A percentile compares a stretch with the other conserved stretches of the same genome.
Conservation (phyloP, 306 rosid genomes). For the Inga oerstediana region DNA sequence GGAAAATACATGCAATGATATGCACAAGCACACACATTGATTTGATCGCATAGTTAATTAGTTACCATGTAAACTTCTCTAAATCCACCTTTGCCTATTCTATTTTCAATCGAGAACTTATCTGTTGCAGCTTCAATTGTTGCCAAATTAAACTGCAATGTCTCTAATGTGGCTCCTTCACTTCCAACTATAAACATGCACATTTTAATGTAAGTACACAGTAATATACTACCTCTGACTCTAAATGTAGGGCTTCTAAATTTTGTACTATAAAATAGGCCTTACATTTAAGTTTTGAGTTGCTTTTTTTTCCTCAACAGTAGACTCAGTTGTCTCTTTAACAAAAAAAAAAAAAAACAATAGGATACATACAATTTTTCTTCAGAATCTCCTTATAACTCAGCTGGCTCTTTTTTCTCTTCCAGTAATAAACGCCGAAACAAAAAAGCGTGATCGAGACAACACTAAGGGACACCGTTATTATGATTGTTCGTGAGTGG, state of each 20-base stretch:
- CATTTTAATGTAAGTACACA: neutral
- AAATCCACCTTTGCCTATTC: neutral
- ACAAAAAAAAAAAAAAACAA: neutral
- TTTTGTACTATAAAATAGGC: too few relatives aligned
- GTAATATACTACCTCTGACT: neutral
- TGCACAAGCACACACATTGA: neutral
- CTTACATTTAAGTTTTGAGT: too few relatives aligned
- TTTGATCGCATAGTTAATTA: neutral
- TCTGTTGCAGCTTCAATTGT: too few relatives aligned
- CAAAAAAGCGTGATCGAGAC: neutral
- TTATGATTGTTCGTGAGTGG: neutral
- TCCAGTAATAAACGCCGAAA: neutral
- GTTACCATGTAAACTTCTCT: neutral
- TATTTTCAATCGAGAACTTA: too few relatives aligned
- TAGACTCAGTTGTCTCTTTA: too few relatives aligned
- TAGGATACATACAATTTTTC: neutral
- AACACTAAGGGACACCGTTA: neutral
- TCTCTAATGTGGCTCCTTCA: neutral
- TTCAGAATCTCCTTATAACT: neutral
- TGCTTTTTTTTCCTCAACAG: too few relatives aligned
- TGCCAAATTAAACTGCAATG: neutral
- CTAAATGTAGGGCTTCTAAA: too few relatives aligned
- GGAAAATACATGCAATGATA: neutral
- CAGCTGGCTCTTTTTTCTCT: neutral
- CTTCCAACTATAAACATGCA: neutral